Percentiles rank a stretch among this genome's conserved stretches.
These are phyloP conservation scores for Soucietia sequanensis DNA, from an alignment of 805 yeast genomes.

Conservation along the genomic window DNA sequence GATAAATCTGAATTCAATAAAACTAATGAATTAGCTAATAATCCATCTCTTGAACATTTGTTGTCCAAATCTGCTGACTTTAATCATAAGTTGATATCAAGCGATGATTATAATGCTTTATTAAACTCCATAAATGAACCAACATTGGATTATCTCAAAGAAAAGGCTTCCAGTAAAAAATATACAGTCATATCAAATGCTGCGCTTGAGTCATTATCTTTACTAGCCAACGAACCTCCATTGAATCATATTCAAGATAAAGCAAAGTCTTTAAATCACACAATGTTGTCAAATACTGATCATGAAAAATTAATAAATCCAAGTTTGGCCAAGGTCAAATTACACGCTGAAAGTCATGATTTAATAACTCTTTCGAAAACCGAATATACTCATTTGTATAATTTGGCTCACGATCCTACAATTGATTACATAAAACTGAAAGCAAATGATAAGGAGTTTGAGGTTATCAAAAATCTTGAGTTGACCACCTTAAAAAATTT, in stretches of 20 bases:
- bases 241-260: slow-evolving; percentile 11
- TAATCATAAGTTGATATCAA: slow-evolving; percentile 13
- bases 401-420: slow-evolving; percentile 26
- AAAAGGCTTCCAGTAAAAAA: slow-evolving; percentile 14
- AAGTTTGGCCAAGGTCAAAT: slow-evolving; percentile 30
- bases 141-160: slow-evolving; percentile 17
- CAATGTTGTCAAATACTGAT: slow-evolving; percentile 7
- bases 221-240: slow-evolving; percentile 31
- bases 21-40: slow-evolving; percentile 11
- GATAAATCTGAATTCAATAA: slow-evolving; percentile 11
- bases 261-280: slow-evolving; percentile 9
- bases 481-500: slow-evolving; percentile 5
- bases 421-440: slow-evolving; percentile 20
- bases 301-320: slow-evolving; percentile 11
- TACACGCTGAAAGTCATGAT: slow-evolving; percentile 32
- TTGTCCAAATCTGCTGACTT: slow-evolving; percentile 9
- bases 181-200: background rate
- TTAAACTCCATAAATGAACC: slow-evolving; percentile 8
- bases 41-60: slow-evolving; percentile 20
- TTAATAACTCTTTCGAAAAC: slow-evolving; percentile 29
- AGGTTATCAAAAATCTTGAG: background rate
- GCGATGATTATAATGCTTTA: slow-evolving; percentile 8
- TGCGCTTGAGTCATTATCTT: slow-evolving; percentile 1
- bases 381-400: slow-evolving; percentile 33
- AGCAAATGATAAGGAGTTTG: slow-evolving; percentile 11